Percentiles rank a stretch among this genome's conserved stretches.
phyloP scores from a whole-genome alignment of 2,329 filamentous ascomycete genomes.

The Ceratocystis colombiana region DNA sequence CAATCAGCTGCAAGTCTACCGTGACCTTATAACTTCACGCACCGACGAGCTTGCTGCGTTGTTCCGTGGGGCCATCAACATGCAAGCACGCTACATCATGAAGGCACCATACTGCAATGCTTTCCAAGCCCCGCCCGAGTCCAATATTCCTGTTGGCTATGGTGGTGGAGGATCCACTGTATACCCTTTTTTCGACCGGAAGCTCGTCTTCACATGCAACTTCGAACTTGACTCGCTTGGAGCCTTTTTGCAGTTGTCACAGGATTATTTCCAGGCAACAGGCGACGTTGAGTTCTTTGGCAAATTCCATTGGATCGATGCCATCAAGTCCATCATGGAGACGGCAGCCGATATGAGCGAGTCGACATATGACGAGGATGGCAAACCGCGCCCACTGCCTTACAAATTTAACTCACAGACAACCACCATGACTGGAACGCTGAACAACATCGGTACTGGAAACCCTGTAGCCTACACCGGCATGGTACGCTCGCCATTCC shows the following conservation, averaged over 20 bases:
- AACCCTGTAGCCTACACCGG: constrained; percentile 71
- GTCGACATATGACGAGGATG: constrained; percentile 58
- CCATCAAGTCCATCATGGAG: constrained; percentile 58
- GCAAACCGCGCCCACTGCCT: constrained; percentile 45
- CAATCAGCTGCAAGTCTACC: constrained; percentile 60
- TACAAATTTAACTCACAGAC: constrained; percentile 69
- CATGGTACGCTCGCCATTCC: constrained; percentile 75
- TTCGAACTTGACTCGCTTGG: constrained; percentile 86
- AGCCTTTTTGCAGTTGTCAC: constrained; percentile 69
- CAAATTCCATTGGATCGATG: constrained; percentile 58
- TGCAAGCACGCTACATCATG: constrained; percentile 58
- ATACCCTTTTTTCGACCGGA: constrained; percentile 27
- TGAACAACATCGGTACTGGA: constrained; percentile 49
- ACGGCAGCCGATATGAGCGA: constrained; percentile 60
- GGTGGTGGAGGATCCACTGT: constrained; percentile 26
- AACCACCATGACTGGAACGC: constrained; percentile 39
- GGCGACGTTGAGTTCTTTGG: constrained; percentile 60
- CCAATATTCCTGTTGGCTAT: constrained; percentile 45
- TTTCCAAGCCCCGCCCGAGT: constrained; percentile 75
- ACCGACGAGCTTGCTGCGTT: constrained; percentile 51
- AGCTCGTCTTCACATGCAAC: constrained; percentile 69
- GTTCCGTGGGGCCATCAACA: constrained; percentile 61
- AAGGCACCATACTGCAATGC: constrained; percentile 76
- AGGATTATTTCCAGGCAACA: constrained; percentile 65
- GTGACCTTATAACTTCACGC: constrained; percentile 46